Evolutionary conservation across 805 yeast species (phyloP), one percentile per base, ranked within the genome.

Genomic region (Cyberlindnera mycetangii): DNA sequence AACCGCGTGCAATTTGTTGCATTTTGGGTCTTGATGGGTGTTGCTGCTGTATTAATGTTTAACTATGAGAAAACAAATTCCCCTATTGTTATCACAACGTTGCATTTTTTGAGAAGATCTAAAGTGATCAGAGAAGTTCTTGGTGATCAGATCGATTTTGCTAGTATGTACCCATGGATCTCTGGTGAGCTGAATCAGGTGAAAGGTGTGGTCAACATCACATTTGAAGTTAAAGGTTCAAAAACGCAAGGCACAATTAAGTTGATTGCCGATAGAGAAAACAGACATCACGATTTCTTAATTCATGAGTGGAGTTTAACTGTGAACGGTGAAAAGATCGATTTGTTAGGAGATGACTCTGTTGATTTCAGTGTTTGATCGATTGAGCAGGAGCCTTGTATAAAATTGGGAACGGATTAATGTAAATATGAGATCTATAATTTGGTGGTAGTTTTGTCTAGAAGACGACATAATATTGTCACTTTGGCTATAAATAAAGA

Each of bases 51-150:
- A 24, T 75, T 86, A 24, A 86, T 92, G 56, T 83, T 92, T 76
- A 90, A 93, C 70, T 90, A 92, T 66, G 99, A 93, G 63, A 90
- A 89, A 62, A 81, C 89, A 16, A 81, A 85, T 36, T 87, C 96
- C 12, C 97, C 98, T 1, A 77, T 92, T 47, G 85, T 92, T 55
- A 78, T 85, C 32, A 90, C 96, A 7, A 85, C 96, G 4, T 69
- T 93, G 62, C 89, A 88, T 64, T 85, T 88, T 51, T 67, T 92
- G 55, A 78, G 99, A 60, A 74, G 97, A 59, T 83, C 92, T 2
- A 71, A 75, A 9, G 50, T 67, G 35, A 89, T 89, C 10, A 72
- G 79, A 43, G 78, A 76, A 19, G 59, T 68, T 3, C 68, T 92
- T 37, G 98, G 98, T 16, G 78, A 76, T 37, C 81, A 85, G 56